Evolutionary conservation across 768 basidiomycete genomes (phyloP).

Genomic region (Trichaptum fuscoviolaceum): DNA sequence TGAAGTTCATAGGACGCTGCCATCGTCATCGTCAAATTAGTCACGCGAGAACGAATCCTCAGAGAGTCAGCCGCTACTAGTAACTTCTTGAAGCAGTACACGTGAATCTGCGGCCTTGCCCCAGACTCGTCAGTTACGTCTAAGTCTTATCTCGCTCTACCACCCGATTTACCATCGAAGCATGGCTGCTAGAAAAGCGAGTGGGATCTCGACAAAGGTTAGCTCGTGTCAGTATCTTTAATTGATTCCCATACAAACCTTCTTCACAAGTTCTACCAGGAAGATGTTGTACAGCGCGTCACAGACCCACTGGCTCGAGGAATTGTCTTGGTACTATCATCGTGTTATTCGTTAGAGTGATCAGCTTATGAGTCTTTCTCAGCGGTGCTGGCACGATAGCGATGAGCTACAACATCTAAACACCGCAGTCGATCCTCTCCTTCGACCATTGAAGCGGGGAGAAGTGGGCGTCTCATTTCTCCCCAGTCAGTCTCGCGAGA

Average conservation of each 20-base stretch:
- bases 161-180: not conserved
- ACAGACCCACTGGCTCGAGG: slow-evolving; percentile 40
- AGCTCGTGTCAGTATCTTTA: not conserved
- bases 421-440: slow-evolving; percentile 57
- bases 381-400: slow-evolving; percentile 89
- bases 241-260: not conserved
- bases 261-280: slow-evolving; percentile 50
- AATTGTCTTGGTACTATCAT: slow-evolving; percentile 54
- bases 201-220: not conserved
- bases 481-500: slow-evolving; percentile 50
- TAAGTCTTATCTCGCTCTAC: not conserved
- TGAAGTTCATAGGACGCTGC: not conserved
- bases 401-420: slow-evolving; percentile 55
- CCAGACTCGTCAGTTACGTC: too few species aligned
- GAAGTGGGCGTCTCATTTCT: slow-evolving; percentile 81
- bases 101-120: not conserved
- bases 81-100: too few species aligned
- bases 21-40: not conserved
- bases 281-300: slow-evolving; percentile 57
- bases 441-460: slow-evolving; percentile 68
- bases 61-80: too few species aligned
- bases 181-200: not conserved
- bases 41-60: not conserved
- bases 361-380: slow-evolving; percentile 11
- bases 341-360: slow-evolving; percentile 4